A percentile compares a stretch with the other conserved stretches of the same genome.
phyloP scores from a whole-genome alignment of 1,139 yeast genomes.

The Diutina pseudorugosa region DNA sequence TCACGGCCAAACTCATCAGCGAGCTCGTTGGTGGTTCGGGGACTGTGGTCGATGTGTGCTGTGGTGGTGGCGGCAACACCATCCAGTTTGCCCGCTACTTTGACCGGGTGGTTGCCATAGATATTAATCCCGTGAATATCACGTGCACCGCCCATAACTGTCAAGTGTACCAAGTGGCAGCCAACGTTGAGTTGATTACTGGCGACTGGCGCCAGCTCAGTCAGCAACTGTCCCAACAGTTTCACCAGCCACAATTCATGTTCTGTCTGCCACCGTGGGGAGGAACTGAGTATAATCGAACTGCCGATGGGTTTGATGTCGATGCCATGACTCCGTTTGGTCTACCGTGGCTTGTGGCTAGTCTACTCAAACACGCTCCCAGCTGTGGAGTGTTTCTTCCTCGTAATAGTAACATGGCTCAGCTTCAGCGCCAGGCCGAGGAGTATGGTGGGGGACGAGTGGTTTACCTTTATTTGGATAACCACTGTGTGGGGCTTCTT shows the following conservation, averaged over 20 bases:
- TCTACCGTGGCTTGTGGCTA: constrained; percentile 30
- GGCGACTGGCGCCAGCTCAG: constrained; percentile 47
- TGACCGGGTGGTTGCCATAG: constrained; percentile 53
- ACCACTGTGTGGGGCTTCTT: constrained; percentile 39
- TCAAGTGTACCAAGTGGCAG: constrained; percentile 49
- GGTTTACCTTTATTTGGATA: constrained; percentile 29
- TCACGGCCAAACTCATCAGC: constrained; percentile 44
- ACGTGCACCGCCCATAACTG: constrained; percentile 64
- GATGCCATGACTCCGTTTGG: constrained; percentile 35
- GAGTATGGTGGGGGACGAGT: constrained; percentile 17
- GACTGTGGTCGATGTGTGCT: constrained; percentile 60
- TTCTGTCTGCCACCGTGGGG: constrained; percentile 98
- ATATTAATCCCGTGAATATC: constrained; percentile 46
- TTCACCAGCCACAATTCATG: constrained; percentile 21
- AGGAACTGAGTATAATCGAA: constrained; percentile 53
- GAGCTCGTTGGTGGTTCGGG: constrained; percentile 12
- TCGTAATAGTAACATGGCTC: constrained; percentile 48
- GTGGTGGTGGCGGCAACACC: constrained; percentile 95
- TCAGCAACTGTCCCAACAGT: constrained; percentile 5
- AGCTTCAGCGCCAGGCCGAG: constrained; percentile 16
- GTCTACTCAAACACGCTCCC: constrained; percentile 28
- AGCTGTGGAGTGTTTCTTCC: constrained; percentile 72
- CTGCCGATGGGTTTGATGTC: constrained; percentile 11
- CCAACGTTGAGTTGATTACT: constrained; percentile 31
- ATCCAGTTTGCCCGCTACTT: constrained; percentile 66